These are phyloP conservation scores for Euphorbia peplus DNA, from an alignment of 345 rosid species.

Conservation along the genomic window DNA sequence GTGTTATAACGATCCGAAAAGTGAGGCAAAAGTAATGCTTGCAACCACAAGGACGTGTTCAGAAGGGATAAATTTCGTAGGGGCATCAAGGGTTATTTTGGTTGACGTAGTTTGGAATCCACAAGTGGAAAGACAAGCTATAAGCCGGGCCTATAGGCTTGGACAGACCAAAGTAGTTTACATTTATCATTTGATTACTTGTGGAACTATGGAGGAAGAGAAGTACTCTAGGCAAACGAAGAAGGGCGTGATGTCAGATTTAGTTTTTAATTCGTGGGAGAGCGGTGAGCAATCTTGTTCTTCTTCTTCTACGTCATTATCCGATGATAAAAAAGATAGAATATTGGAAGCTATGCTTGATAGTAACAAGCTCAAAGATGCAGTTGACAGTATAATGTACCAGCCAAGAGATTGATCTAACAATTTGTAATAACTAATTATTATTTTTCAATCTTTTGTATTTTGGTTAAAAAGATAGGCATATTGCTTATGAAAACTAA, in stretches of 20 bases:
- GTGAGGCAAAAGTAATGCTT: slow-evolving; percentile 56
- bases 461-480: no score
- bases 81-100: slow-evolving; percentile 75
- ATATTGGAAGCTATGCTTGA: no score
- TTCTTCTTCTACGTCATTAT: no score
- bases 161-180: slow-evolving; percentile 67
- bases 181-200: slow-evolving; percentile 48
- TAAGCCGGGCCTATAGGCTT: slow-evolving; percentile 65
- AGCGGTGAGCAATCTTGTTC: neutral
- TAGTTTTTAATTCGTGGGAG: neutral
- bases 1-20: slow-evolving; percentile 47
- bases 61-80: slow-evolving; percentile 73
- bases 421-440: no score
- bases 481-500: no score
- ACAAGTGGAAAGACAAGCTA: slow-evolving; percentile 76
- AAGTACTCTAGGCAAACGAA: neutral
- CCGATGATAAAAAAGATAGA: no score
- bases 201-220: neutral
- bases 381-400: no score
- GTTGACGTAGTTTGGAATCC: slow-evolving; percentile 92
- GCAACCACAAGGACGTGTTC: slow-evolving; percentile 74
- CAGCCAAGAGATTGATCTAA: no score
- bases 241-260: neutral
- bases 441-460: no score
- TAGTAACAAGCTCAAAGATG: no score